Evolutionary conservation across 371 early-diverging fungal species (phyloP), one percentile per base, ranked within the genome.

Genomic region (Mortierella sp.): DNA sequence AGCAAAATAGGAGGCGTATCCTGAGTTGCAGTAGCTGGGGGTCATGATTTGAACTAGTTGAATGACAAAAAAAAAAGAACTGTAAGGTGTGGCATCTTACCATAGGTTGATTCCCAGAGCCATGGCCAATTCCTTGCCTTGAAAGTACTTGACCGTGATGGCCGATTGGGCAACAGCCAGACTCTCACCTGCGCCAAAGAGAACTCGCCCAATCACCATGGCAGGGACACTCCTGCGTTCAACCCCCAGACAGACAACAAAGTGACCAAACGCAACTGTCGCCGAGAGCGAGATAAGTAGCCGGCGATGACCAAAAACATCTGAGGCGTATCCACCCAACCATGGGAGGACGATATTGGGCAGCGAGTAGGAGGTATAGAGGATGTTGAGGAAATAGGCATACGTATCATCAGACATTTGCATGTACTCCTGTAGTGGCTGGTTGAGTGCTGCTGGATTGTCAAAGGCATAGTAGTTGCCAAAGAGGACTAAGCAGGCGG

Each of bases 281-380:
- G 84, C 63, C n/a, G 91, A 89, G 50, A 95, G 89, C 4, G 89
- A 63, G 50, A 91, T 45, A 14, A 94, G 84, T 70, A 92, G 86
- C 47, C 68, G 60, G 31, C 81, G 80, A 19, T 90, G 80, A 11
- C 89, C 90, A 60, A 89, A 81, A 28, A 58, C 63, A 75, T 93
- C 92, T 11, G 90, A 81, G 10, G 91, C 83, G 38, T 88, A 81
- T 24, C 95, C 93, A 47, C 93, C 93, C 10, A 90, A 16, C 71
- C 91, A 82, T 0, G 94, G 93, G 34, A 91, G 63, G 44, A 94
- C 83, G 44, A 95, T 92, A 83, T 96, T 96, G 21, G 96, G 96
- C 1, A 95, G 75, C 10, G 94, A 90, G 83, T 95, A 95, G 26
- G 92, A 90, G 0, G 93, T 84, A 73, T 92, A 93, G 47, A 93